phyloP scores from a whole-genome alignment of 768 basidiomycete genomes.

The Candolleomyces efflorescens region DNA sequence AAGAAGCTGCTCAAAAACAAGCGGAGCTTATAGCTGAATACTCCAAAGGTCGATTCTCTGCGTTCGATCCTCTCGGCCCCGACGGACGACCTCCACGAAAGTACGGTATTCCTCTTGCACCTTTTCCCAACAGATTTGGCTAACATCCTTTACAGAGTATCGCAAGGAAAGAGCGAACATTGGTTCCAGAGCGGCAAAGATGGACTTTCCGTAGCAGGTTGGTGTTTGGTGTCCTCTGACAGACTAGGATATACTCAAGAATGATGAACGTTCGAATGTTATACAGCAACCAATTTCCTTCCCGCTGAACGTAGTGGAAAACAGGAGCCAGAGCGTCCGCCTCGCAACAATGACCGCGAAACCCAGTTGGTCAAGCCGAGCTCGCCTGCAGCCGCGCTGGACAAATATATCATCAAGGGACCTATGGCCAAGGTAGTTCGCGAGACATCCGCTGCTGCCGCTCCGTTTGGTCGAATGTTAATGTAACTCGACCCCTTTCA shows the following conservation, averaged over 20 bases:
- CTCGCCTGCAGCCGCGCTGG: constrained; percentile 32
- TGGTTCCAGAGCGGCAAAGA: constrained; percentile 61
- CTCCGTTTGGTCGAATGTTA: constrained; percentile 21
- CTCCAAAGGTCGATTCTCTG: constrained; percentile 35
- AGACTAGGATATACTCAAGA: not conserved
- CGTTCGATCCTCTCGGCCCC: constrained; percentile 53
- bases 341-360: constrained; percentile 4
- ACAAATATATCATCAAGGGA: constrained; percentile 49
- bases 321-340: not conserved
- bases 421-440: constrained; percentile 50
- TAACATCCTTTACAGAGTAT: constrained; percentile 31
- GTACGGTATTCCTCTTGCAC: constrained; percentile 30
- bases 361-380: constrained; percentile 2
- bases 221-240: not conserved
- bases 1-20: constrained; percentile 50
- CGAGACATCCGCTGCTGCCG: constrained; percentile 21
- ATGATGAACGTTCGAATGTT: not conserved
- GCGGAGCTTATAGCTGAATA: constrained; percentile 44
- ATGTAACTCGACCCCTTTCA: not conserved
- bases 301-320: not conserved
- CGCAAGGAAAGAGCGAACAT: constrained; percentile 52
- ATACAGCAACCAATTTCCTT: not conserved
- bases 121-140: not conserved
- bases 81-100: constrained; percentile 60
- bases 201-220: constrained; percentile 54